phyloP scores from a whole-genome alignment of 1,284 basidiomycete genomes.

The Microstroma glucosiphilum region DNA sequence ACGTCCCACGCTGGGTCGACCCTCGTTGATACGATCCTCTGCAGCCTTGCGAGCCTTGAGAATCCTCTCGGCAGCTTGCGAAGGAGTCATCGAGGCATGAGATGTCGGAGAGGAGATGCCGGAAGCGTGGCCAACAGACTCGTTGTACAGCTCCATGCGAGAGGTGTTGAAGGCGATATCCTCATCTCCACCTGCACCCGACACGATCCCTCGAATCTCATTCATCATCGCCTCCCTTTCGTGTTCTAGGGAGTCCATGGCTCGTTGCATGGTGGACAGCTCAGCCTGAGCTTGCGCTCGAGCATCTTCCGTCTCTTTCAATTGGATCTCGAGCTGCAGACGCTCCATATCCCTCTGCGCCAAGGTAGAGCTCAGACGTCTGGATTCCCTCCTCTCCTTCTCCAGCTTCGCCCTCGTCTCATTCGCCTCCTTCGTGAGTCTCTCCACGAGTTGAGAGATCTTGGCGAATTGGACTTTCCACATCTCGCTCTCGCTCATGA shows the following conservation, averaged over 20 bases:
- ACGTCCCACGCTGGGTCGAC: conserved; percentile 1
- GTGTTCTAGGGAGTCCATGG: conserved; percentile 29
- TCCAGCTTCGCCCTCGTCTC: conserved; percentile 74
- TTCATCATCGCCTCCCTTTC: conserved; percentile 47
- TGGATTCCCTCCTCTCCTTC: conserved; percentile 78
- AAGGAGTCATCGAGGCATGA: conserved; percentile 18
- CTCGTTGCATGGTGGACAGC: conserved; percentile 32
- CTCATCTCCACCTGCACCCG: conserved; percentile 17
- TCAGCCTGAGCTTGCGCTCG: conserved; percentile 39
- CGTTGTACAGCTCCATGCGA: conserved; percentile 23
- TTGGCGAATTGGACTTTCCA: conserved; percentile 85
- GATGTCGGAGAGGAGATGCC: conserved; percentile 14
- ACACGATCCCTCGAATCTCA: conserved; percentile 42
- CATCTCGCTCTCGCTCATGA: conserved; percentile 80
- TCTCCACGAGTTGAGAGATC: conserved; percentile 78
- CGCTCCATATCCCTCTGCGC: conserved; percentile 41
- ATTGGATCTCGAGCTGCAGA: conserved; percentile 35
- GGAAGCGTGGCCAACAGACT: conserved; percentile 7
- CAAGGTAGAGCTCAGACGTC: conserved; percentile 59
- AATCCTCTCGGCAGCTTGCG: conserved; percentile 27
- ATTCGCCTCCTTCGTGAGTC: conserved; percentile 70
- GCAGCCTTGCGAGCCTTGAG: conserved; percentile 35
- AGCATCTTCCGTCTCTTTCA: conserved; percentile 39
- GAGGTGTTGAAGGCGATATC: conserved; percentile 26
- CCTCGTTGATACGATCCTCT: conserved; percentile 37